Evolutionary conservation across 768 basidiomycete genomes (phyloP).

Genomic region (Cantharellus anzutake): DNA sequence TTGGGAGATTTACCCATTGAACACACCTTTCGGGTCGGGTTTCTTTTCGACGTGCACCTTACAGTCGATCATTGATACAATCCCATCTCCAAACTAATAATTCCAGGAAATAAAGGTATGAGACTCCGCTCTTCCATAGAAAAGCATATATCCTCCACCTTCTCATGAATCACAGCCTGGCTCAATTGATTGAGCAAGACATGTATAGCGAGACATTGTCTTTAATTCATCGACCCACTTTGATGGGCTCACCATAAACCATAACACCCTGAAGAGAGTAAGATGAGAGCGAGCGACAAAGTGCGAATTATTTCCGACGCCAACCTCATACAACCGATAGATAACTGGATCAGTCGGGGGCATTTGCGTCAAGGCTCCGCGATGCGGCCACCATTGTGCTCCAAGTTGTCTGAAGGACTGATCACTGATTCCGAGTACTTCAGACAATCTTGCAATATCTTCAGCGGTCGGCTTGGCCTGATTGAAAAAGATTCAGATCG

Average conservation of each 20-base stretch:
- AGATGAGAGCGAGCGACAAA: slow-evolving; percentile 1
- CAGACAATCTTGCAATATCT: slow-evolving; percentile 3
- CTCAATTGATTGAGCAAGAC: not conserved
- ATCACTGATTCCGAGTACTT: not conserved
- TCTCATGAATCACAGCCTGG: slow-evolving; percentile 6
- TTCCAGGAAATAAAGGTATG: no score
- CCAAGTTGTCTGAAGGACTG: not conserved
- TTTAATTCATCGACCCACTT: not conserved
- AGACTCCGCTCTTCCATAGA: no score
- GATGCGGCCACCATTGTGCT: slow-evolving; percentile 8
- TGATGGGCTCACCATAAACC: slow-evolving; percentile 8
- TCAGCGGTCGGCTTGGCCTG: slow-evolving; percentile 4
- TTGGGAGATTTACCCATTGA: not conserved
- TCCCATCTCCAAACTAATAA: slow-evolving; percentile 9
- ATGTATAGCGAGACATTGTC: not conserved
- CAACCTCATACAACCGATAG: slow-evolving; percentile 13
- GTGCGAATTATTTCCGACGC: not conserved
- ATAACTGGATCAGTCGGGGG: slow-evolving; percentile 12
- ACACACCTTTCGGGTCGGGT: slow-evolving; percentile 6
- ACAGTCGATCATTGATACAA: slow-evolving; percentile 9
- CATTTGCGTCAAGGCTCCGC: slow-evolving; percentile 10
- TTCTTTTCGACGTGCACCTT: slow-evolving; percentile 8
- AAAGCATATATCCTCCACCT: not conserved
- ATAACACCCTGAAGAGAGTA: slow-evolving; percentile 3
- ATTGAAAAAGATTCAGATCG: not conserved